Base-by-base conservation (phyloP, 345 rosid species). In the Populus ilicifolia region DNA sequence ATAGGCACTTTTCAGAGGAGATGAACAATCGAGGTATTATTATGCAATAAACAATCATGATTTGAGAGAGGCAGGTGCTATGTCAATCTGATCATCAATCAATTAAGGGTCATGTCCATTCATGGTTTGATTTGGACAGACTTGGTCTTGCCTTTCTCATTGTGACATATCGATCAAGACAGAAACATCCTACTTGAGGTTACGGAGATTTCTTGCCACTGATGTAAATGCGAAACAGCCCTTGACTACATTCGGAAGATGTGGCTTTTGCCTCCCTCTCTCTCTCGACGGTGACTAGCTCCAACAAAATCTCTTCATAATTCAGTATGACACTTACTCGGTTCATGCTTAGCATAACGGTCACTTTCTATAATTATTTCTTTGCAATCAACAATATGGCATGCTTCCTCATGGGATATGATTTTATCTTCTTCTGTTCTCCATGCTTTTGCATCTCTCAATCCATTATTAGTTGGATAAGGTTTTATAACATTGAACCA, bases 31-130 rank as follows among this genome's bases (percentile, higher is more conserved):
- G 2, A 39, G 69, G 69, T 30, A 52, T 67, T 5, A 75, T 64
- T 65, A 6, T 29, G 39, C 27, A n/a, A 2, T 33, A 9, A 44
- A 8, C 29, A 21, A 30, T 7, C 13, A 20, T 21, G 36, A 35
- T 35, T 64, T 74, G 30, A 62, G 65, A 62, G 65, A 17, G 71
- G 78, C 71, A 66, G 62, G 78, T 66, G 78, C 33, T 35, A 11
- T 27, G 71, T 75, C 78, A 74, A 63, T 43, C 44, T 74, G 77
- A 74, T 65, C 27, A 74, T 29, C 30, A 75, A 74, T 29, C 30
- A 75, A 14, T 46, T 30, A 21, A 33, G 68, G 21, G 63, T 66
- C 71, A 5, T 67, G 23, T 67, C 70, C 70, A 75, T 75, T 33
- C 50, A 8, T 75, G 39, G 62, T 63, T 10, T 65, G 69, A 63